Evolutionary conservation across 2,329 filamentous ascomycete species (phyloP), one percentile per base, ranked within the genome.

Genomic region (Coniella lustricola): DNA sequence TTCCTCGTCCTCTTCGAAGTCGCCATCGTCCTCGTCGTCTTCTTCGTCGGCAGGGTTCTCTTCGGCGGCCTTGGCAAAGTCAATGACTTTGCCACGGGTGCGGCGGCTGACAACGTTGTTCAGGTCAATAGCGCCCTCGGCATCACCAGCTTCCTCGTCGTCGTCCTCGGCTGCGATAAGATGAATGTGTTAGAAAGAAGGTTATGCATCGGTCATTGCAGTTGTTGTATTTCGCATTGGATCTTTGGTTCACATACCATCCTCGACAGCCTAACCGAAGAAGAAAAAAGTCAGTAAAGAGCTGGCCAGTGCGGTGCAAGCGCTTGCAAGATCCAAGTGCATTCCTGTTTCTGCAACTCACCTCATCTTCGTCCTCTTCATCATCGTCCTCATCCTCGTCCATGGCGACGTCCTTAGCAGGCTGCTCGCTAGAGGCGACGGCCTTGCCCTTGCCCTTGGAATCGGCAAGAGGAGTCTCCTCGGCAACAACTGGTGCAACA

Each of bases 391-490:
- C 80, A 29, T 85, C 85, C 59, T 89, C 85, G 38, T 84, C 85
- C 79, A 89, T 86, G 62, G 76, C 75, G 62, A 80, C 70, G 58
- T 85, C 81, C 56, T 81, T 68, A 47, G 67, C 66, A 46, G 67
- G 66, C 44, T 68, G 64, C 53, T 77, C 69, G 56, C 70, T 68
- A 44, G 72, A 64, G 43, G 80, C 77, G 35, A 71, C 64, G 35
- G 79, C 83, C 76, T 95, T 95, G 73, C 89, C 89, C 77, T 95
- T 95, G 69, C 87, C 88, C 77, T 95, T 95, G 53, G 72, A 64
- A 53, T 67, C 62, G 54, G 72, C 66, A 54, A 76, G 64, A 54
- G 65, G n/a, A 3, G 49, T 51, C 51, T 51, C 49, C 46, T 60
- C 59, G 42, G 49, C 48, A 38, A 52, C 54, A 33, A 53, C 48